A percentile compares a stretch with the other conserved stretches of the same genome.
phyloP scores from a whole-genome alignment of 148 eudicot species.

The Polygonum aviculare region DNA sequence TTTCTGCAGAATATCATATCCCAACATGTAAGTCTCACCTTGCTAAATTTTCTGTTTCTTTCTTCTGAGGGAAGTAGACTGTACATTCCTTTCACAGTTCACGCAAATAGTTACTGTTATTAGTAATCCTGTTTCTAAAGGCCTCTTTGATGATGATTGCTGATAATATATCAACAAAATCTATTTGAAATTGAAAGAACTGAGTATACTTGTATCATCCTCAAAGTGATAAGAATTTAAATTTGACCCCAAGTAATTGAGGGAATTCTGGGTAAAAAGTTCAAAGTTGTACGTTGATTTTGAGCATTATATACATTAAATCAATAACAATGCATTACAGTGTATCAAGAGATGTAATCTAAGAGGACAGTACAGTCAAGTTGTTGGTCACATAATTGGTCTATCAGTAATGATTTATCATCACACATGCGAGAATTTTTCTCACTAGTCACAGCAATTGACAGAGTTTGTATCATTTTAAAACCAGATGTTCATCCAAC shows the following conservation, averaged over 20 bases:
- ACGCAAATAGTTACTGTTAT: not conserved
- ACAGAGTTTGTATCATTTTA: not conserved
- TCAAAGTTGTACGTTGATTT: not conserved
- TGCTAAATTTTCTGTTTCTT: not conserved
- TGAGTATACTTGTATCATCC: not conserved
- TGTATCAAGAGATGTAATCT: not conserved
- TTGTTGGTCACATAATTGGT: not conserved
- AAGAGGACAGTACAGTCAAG: not conserved
- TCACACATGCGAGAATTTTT: not conserved
- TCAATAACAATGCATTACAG: not conserved
- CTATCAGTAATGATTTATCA: not conserved
- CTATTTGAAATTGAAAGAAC: not conserved
- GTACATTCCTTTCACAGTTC: not conserved
- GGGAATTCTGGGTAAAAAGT: not conserved
- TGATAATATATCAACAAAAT: not conserved
- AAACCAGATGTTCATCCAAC: constrained; percentile 46
- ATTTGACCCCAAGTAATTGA: not conserved
- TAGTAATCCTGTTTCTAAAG: not conserved
- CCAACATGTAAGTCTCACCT: constrained; percentile 39
- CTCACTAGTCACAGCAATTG: not conserved
- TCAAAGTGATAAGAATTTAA: not conserved
- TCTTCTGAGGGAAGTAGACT: no score
- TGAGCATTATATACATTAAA: no score
- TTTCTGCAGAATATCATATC: constrained; percentile 45
- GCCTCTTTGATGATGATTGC: not conserved